Base-by-base conservation (phyloP, 164 flowering plant species). In the Paratinospora sagittata region DNA sequence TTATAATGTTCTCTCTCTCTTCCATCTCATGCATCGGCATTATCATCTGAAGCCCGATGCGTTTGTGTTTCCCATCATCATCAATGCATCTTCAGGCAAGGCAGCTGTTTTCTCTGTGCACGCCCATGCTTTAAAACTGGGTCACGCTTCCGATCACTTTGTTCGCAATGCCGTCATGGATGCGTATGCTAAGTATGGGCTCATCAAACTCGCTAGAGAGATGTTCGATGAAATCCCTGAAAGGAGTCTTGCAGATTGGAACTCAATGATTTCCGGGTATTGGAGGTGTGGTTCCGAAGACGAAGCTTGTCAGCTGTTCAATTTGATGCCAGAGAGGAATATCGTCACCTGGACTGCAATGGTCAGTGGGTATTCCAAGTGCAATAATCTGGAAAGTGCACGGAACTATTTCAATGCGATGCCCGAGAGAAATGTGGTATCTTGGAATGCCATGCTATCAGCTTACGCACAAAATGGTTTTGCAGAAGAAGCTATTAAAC, bases 391-490 rank as follows among this genome's bases (percentile, higher is more conserved):
- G 84, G 81, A 67, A 64, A 82, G 61, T 34, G 94, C 94, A 0
- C 76, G 89, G 73, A 70, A 66, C n/a, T 73, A 69, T 57, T 89
- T 89, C 66, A 83, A 89, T 66, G 58, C 41, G 23, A 91, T 88
- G 92, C 92, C 94, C 0, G 84, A 79, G 67, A 86, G 71, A 73
- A 88, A 64, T 63, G 88, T 88, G 34, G 90, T 88, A 8, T 89
- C 95, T 0, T 91, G 97, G 97, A 91, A 89, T 70, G 90, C 95
- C 2, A 85, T 91, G 91, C 79, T 89, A 6, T 80, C 94, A 0
- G 95, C 85, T 39, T 91, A 89, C 76, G 85, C 85, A 19, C 89
- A 87, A 27, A 85, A 83, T 61, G 97, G 88, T 23, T 74, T 78
- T 49, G 70, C 74, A 0, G 79, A 85, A 39, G 89, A 85, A 70